Percentiles rank a stretch among this genome's conserved stretches.
Evolutionary conservation across 352 stramenopile species (phyloP).

Genomic region (Pythium phragmitis): DNA sequence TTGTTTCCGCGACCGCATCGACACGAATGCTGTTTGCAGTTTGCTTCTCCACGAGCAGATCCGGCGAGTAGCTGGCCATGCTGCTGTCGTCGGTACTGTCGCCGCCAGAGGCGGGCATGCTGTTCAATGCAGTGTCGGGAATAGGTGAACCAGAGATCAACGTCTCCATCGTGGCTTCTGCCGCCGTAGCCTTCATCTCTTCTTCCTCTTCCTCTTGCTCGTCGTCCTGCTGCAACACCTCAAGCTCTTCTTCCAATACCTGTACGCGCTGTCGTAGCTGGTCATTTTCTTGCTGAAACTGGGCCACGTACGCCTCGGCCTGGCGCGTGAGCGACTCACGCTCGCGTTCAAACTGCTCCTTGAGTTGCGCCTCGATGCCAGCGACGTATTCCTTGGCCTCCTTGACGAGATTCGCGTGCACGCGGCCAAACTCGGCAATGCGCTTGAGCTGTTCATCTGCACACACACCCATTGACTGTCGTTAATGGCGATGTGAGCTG

Average conservation of each 20-base stretch:
- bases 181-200: background rate
- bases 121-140: background rate
- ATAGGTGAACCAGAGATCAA: background rate
- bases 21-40: background rate
- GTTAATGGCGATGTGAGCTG: background rate
- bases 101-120: background rate
- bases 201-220: background rate
- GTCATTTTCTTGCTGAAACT: constrained; percentile 49
- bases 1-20: constrained; percentile 16
- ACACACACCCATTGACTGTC: background rate
- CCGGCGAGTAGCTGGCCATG: background rate
- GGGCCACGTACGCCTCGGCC: constrained; percentile 52
- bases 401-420: constrained; percentile 60
- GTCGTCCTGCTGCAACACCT: constrained; percentile 4
- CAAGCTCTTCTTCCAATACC: constrained; percentile 31
- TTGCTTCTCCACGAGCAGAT: background rate
- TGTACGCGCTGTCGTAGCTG: constrained; percentile 28
- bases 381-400: constrained; percentile 68
- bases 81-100: background rate
- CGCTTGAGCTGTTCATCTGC: constrained; percentile 76
- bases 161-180: background rate
- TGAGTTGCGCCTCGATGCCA: constrained; percentile 55
- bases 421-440: constrained; percentile 74
- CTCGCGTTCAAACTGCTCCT: constrained; percentile 49
- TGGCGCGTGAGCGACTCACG: constrained; percentile 39